phyloP scores from a whole-genome alignment of 2,329 filamentous ascomycete species.

The Huntiella savannae region DNA sequence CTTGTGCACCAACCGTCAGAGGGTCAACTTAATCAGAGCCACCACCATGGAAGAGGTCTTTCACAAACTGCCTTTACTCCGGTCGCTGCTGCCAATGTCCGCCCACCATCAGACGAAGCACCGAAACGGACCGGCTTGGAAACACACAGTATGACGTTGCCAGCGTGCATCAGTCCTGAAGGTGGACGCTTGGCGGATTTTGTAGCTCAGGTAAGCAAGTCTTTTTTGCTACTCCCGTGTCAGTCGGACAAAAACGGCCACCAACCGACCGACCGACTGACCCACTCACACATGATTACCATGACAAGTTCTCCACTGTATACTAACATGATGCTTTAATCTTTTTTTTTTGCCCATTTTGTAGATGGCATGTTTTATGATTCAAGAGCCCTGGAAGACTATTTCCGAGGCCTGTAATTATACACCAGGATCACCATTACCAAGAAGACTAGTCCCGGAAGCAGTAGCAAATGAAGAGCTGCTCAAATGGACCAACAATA shows the following conservation, averaged over 20 bases:
- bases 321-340: neutral
- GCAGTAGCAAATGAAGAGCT: slow-evolving; percentile 37
- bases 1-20: slow-evolving; percentile 5
- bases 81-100: neutral
- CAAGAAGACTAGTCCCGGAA: slow-evolving; percentile 41
- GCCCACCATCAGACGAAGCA: neutral
- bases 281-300: too few relatives aligned
- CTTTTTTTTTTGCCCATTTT: neutral
- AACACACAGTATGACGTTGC: slow-evolving; percentile 48
- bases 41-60: neutral
- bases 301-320: too few relatives aligned
- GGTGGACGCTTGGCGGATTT: slow-evolving; percentile 67
- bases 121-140: slow-evolving; percentile 23
- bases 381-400: slow-evolving; percentile 80
- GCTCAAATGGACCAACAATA: slow-evolving; percentile 72
- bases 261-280: too few relatives aligned
- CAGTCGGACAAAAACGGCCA: neutral
- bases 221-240: neutral
- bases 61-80: slow-evolving; percentile 6
- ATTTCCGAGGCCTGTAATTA: slow-evolving; percentile 55
- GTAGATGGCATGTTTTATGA: slow-evolving; percentile 89
- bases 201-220: slow-evolving; percentile 50
- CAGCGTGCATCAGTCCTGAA: slow-evolving; percentile 52
- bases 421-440: slow-evolving; percentile 13
- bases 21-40: neutral